Evolutionary conservation across 305 asterid genomes (phyloP), one percentile per base, ranked within the genome.

Genomic region (Euphrasia arctica): DNA sequence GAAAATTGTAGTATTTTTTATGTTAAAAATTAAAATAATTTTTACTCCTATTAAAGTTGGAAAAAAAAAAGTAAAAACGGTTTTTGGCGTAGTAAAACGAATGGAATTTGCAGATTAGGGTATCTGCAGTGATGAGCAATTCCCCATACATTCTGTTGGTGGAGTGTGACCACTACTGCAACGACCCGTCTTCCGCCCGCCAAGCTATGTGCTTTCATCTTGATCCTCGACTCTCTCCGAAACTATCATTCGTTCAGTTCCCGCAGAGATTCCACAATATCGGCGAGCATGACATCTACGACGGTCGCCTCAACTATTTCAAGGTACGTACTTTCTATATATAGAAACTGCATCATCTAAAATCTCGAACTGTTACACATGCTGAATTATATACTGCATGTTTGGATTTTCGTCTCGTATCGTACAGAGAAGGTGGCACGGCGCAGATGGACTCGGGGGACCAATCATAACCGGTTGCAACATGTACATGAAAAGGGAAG

Each of bases 191-290:
- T 29, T 82, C 92, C 0, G 89, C 89, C 5, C 73, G 82, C 22
- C 87, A 85, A 74, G 92, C 92, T 15, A 80, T 85, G 92, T 85
- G 92, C 51, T 82, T 77, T 45, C 83, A 71, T 55, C 78, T 82
- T 54, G 89, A 82, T 50, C 65, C 78, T 2, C 39, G 61, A 14
- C 70, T 68, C 27, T 65, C 85, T 49, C 47, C 74, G 9, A 67
- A 70, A 32, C 74, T 82, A 12, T 83, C 85, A 29, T 85, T 73
- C 63, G 89, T 82, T 51, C 89, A 85, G 41, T 85, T 80, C 63
- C 89, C 87, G 1, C 89, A 82, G 69, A 77, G 47, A 25, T 82
- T 85, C 63, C 87, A 71, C 27, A 81, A 82, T 34, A 51, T 81
- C 47, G 67, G 78, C 60, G 67, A 73, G 45, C 66, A 67, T 55